Conservation (phyloP, 2,329 filamentous ascomycete species). For the Penicillium sp. region DNA sequence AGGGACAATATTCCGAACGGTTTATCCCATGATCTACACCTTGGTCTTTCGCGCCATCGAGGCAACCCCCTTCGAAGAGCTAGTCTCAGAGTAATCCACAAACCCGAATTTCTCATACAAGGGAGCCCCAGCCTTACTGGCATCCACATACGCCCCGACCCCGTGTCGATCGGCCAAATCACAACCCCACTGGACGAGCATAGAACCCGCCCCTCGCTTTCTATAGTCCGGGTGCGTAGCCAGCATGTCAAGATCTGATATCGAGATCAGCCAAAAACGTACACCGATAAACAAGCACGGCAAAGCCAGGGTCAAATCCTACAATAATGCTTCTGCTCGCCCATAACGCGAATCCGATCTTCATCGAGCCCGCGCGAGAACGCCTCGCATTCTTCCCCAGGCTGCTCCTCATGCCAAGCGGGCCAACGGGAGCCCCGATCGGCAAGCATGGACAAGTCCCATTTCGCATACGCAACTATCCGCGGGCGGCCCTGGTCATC, state of each 20-base stretch:
- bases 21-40: neutral
- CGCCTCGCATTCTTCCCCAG: constrained; percentile 16
- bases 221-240: constrained; percentile 48
- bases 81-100: constrained; percentile 29
- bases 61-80: neutral
- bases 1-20: too few relatives aligned
- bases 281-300: neutral
- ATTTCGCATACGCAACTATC: constrained; percentile 34
- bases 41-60: constrained; percentile 14
- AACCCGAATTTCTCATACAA: constrained; percentile 48
- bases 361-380: constrained; percentile 27
- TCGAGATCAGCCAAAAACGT: neutral
- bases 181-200: constrained; percentile 44
- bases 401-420: constrained; percentile 29
- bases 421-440: constrained; percentile 32
- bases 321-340: constrained; percentile 32
- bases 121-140: constrained; percentile 37
- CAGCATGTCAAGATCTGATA: constrained; percentile 41
- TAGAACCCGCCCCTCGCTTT: constrained; percentile 42
- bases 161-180: constrained; percentile 40
- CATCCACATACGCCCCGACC: constrained; percentile 43
- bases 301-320: neutral
- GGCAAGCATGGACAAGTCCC: constrained; percentile 29
- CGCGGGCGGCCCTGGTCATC: constrained; percentile 15
- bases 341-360: constrained; percentile 27